Base-by-base conservation (phyloP, 148 eudicot genomes). In the Rhododendron ferrugineum region DNA sequence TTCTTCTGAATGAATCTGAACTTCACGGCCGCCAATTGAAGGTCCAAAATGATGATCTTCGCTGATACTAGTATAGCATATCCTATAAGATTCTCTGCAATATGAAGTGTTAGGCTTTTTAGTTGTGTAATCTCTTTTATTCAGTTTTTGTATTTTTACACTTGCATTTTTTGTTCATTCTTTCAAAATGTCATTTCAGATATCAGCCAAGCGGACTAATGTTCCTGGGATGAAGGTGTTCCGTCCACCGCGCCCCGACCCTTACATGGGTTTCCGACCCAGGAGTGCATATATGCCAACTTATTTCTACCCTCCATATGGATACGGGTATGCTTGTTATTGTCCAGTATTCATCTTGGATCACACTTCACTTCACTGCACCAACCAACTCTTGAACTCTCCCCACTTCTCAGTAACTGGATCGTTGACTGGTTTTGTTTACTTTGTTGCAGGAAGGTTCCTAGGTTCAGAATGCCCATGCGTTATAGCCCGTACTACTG, bases 1-100 rank as follows among this genome's bases (percentile, higher is more conserved):
- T 95, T 11, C 91, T 89, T 64, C 91, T 95, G 84, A 94, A 90
- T 85, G 98, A 95, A 85, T 92, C 98, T 75, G 97, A 93, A 89
- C 91, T 95, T 49, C 98, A 93, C 87, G 98, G 98, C 66, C 98
- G 98, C 82, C 95, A 95, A 84, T 85, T 95, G 81, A 95, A 95
- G 98, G 98, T 94, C 26, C 7, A 72, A 62, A 50, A 58, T 26
- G 20, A n/a, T 4, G 37, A 18, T 34, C 26, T n/a, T 47, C 13
- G 34, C 3, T 3, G 50, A 52, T 44, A 79, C 4, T 36, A 30
- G 11, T 5, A 50, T 44, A 50, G 37, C 64, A 14, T 14, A 7
- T 30, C 30, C 2, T 28, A 42, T 23, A 22, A 79, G n/a, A 26
- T 26, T 28, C 56, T 30, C 62, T 49, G 62, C 30, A 15, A 50